A percentile compares a stretch with the other conserved stretches of the same genome.
These are phyloP conservation scores for Conringia planisiliqua DNA, from an alignment of 345 rosid species.

Conservation along the genomic window DNA sequence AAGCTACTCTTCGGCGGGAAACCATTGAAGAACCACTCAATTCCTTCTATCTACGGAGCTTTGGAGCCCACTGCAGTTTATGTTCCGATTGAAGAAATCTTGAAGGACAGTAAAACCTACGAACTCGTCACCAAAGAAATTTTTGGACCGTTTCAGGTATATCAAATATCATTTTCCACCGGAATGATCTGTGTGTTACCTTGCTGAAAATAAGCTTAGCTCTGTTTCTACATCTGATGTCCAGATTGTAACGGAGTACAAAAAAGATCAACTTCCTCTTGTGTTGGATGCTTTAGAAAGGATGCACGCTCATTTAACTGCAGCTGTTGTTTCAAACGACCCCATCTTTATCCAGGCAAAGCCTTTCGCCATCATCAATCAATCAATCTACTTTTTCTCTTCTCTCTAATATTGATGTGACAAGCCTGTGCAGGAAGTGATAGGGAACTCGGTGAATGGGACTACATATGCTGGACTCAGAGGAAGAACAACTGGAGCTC, in stretches of 20 bases:
- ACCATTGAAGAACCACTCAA: conserved; percentile 70
- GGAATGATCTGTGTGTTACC: background rate
- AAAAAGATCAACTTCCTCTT: conserved; percentile 71
- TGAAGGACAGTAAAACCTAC: conserved; percentile 57
- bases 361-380: conserved; percentile 1
- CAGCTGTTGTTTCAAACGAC: conserved; percentile 94
- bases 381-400: background rate
- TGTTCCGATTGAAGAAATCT: conserved; percentile 86
- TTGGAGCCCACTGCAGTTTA: conserved; percentile 81
- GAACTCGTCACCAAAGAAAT: conserved; percentile 85
- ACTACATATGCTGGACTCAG: conserved; percentile 94
- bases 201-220: background rate
- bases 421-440: conserved; percentile 61
- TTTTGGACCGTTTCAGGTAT: conserved; percentile 97
- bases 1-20: conserved; percentile 90
- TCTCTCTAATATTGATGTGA: background rate
- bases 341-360: conserved; percentile 79
- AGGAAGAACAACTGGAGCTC: conserved; percentile 98
- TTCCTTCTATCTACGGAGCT: conserved; percentile 89
- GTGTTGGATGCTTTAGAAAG: conserved; percentile 81
- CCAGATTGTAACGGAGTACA: conserved; percentile 80
- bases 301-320: conserved; percentile 97
- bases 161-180: background rate
- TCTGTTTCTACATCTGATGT: conserved; percentile 19
- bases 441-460: conserved; percentile 88